Conservation (phyloP, 2,329 filamentous ascomycete species). For the Neofusicoccum sp. region DNA sequence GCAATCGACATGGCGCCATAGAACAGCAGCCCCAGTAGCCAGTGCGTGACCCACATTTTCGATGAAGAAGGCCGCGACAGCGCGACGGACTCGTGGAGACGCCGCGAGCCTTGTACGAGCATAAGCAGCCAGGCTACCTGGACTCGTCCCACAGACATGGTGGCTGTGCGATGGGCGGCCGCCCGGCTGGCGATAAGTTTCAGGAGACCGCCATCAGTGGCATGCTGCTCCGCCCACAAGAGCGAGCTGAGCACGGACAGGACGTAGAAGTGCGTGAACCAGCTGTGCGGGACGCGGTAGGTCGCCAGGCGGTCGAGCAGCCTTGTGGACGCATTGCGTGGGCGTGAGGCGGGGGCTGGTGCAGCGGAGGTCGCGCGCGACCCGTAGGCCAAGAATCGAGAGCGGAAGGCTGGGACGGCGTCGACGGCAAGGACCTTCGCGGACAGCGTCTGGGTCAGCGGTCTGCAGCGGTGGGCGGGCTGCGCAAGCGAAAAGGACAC, state of each 20-base stretch:
- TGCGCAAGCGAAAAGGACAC: conserved; percentile 28
- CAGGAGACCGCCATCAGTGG: conserved; percentile 49
- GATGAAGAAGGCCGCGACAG: conserved; percentile 66
- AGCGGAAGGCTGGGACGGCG: conserved; percentile 52
- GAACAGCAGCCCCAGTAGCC: conserved; percentile 75
- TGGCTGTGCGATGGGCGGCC: conserved; percentile 44
- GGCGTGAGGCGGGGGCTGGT: conserved; percentile 6
- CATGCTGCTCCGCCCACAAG: conserved; percentile 73
- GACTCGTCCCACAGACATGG: conserved; percentile 57
- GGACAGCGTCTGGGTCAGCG: conserved; percentile 28
- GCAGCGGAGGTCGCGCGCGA: conserved; percentile 47
- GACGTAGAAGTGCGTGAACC: conserved; percentile 88
- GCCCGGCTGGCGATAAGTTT: conserved; percentile 51
- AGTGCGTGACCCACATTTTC: conserved; percentile 85
- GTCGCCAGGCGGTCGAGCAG: conserved; percentile 55
- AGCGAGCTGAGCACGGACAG: conserved; percentile 68
- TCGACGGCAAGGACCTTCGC: conserved; percentile 54
- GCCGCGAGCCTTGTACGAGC: conserved; percentile 71
- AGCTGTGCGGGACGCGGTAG: conserved; percentile 77
- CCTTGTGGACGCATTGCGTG: conserved; percentile 23
- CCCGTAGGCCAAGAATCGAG: conserved; percentile 64
- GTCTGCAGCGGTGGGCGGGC: conserved; percentile 19
- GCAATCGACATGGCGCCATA: conserved; percentile 74
- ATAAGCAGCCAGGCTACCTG: conserved; percentile 76
- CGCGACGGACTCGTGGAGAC: conserved; percentile 71